These are phyloP conservation scores for Kurtzmaniella quercitrusa DNA, from an alignment of 1,139 yeast genomes.

Conservation along the genomic window DNA sequence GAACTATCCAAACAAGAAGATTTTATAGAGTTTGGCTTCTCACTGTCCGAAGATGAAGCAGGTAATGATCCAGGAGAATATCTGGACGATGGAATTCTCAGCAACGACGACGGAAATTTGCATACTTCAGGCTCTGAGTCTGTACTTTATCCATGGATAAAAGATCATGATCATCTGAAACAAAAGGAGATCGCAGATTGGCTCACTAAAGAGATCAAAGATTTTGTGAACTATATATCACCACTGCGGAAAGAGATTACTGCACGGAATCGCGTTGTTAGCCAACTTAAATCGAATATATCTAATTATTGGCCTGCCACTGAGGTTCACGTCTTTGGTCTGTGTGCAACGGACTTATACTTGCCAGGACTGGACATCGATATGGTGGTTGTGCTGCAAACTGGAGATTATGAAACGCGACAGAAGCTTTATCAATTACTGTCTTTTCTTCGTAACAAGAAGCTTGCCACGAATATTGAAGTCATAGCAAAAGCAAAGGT, in stretches of 20 bases:
- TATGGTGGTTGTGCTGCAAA: slow-evolving; percentile 73
- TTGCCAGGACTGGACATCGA: slow-evolving; percentile 97
- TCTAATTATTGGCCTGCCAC: slow-evolving; percentile 73
- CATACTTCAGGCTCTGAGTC: slow-evolving; percentile 12
- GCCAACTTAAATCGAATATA: slow-evolving; percentile 56
- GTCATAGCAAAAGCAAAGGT: slow-evolving; percentile 92
- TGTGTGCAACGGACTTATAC: slow-evolving; percentile 90
- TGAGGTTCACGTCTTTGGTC: slow-evolving; percentile 85
- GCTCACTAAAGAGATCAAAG: slow-evolving; percentile 83
- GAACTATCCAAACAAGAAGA: slow-evolving; percentile 51
- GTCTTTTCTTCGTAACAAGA: slow-evolving; percentile 58
- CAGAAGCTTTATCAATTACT: slow-evolving; percentile 72
- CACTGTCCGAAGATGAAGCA: slow-evolving; percentile 40
- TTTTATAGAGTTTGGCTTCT: slow-evolving; percentile 58
- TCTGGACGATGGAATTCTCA: slow-evolving; percentile 35
- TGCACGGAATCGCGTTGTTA: slow-evolving; percentile 64
- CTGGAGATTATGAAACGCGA: slow-evolving; percentile 64
- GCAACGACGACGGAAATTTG: slow-evolving; percentile 32
- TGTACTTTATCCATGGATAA: slow-evolving; percentile 73
- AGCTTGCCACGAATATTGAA: slow-evolving; percentile 70
- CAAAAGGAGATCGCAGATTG: slow-evolving; percentile 81
- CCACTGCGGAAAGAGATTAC: slow-evolving; percentile 77
- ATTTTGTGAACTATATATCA: slow-evolving; percentile 81
- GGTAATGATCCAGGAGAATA: slow-evolving; percentile 23
- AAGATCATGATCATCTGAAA: slow-evolving; percentile 68